Base-by-base conservation (phyloP, 495 filamentous ascomycete genomes). In the Neurospora tetrasperma region DNA sequence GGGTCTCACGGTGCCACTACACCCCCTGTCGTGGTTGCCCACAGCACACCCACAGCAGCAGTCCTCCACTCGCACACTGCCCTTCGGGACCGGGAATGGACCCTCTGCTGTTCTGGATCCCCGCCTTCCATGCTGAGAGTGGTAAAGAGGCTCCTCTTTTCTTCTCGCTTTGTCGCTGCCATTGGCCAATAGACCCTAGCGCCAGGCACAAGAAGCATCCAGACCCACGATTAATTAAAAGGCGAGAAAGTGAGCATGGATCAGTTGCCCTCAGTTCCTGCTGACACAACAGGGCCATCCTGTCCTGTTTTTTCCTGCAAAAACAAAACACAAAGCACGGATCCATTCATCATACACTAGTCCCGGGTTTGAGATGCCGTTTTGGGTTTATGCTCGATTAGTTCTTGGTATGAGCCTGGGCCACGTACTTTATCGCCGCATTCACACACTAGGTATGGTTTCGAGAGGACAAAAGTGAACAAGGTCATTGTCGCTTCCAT, bases 151-250 rank as follows among this genome's bases (percentile, higher is more conserved):
- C 27, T 9, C 54, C 54, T 3, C 27, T 66, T 38, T 35, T 9
- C 54, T 2, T 1, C 6, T 9, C 1, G 0, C 0, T 2, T 31
- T 66, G 27, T 1, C 1, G 14, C 6, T 35, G 0, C 16, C 0
- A 66, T 66, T 66, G 54, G 54, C 0, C 27, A 66, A 66, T 35
- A 14, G 6, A 0, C 0, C 0, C 14, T 18, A 35, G 27, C 23
- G 54, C 43, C 54, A 8, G 54, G 54, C 54, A 62, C 6, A 0
- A 18, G 23, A 35, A 18, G 54, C 54, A 66, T 66, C 12, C 5
- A 66, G 54, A 7, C 54, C 54, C 54, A 66, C 27, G 5, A 31
- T 66, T 66, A 66, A 66, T 66, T 31, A 66, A 66, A 66, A 66
- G 54, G 27, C 27, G 27, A 31, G 2, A 31, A 31, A 31, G 27